These are phyloP conservation scores for Yarrowia sp. DNA, from an alignment of 805 yeast genomes.

Conservation along the genomic window DNA sequence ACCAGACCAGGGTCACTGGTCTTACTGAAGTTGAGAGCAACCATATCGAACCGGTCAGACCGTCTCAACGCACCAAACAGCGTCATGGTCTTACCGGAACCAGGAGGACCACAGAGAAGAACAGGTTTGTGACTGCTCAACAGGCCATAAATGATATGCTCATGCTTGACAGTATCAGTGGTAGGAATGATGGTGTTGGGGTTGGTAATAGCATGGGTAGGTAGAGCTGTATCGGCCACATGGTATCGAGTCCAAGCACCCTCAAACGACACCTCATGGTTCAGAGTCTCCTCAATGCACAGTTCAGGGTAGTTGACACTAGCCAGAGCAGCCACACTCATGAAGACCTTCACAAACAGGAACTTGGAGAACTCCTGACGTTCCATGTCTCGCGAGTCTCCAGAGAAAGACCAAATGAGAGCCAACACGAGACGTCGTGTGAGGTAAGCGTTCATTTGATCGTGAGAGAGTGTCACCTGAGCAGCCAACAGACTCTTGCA, in stretches of 20 bases:
- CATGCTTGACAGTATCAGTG: constrained; percentile 74
- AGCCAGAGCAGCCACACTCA: constrained; percentile 8
- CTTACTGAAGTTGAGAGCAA: constrained; percentile 81
- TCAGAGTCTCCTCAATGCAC: constrained; percentile 47
- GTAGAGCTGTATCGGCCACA: constrained; percentile 56
- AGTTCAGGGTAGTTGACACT: constrained; percentile 35
- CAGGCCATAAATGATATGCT: constrained; percentile 62
- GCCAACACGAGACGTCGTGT: constrained; percentile 48
- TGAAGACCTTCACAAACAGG: constrained; percentile 43
- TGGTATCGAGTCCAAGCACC: constrained; percentile 58
- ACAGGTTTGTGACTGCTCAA: constrained; percentile 65
- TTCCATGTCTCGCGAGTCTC: constrained; percentile 57
- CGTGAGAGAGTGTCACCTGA: constrained; percentile 43
- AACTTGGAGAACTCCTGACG: constrained; percentile 52
- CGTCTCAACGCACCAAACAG: constrained; percentile 69
- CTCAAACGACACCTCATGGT: constrained; percentile 55
- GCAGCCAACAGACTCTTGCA: constrained; percentile 47
- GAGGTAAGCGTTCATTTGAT: constrained; percentile 46
- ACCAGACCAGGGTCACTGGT: constrained; percentile 71
- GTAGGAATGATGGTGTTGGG: constrained; percentile 80
- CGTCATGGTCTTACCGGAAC: constrained; percentile 96
- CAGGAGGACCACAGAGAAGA: constrained; percentile 93
- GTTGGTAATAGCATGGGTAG: constrained; percentile 63
- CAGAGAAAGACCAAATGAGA: constrained; percentile 69
- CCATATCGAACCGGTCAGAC: constrained; percentile 63